A percentile compares a stretch with the other conserved stretches of the same genome.
Evolutionary conservation across 192 early-diverging fungal genomes (phyloP).

Genomic region (Geranomyces michiganensis): DNA sequence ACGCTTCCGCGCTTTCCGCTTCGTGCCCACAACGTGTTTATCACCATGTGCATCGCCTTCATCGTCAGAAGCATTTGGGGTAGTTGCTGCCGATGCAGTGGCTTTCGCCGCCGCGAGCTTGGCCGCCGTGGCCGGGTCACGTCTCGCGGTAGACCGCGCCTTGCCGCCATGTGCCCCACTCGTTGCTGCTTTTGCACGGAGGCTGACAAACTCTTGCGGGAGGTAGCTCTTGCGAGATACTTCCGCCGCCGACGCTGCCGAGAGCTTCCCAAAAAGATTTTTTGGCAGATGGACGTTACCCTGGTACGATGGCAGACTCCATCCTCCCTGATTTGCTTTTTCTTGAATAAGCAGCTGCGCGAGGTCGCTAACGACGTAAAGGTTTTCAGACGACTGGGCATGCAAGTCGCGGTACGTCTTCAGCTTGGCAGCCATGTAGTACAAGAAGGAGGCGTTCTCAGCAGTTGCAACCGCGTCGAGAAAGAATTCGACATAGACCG

Average conservation of each 20-base stretch:
- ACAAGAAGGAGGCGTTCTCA: slow-evolving; percentile 86
- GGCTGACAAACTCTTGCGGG: slow-evolving; percentile 28
- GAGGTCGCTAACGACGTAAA: slow-evolving; percentile 86
- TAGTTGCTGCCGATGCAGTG: neutral
- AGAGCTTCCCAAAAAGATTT: slow-evolving; percentile 66
- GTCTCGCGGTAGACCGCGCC: no score
- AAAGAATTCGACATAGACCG: slow-evolving; percentile 81
- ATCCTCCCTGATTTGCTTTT: slow-evolving; percentile 70
- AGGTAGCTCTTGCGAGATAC: slow-evolving; percentile 45
- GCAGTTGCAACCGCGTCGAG: slow-evolving; percentile 73
- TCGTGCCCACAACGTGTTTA: neutral
- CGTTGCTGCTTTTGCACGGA: slow-evolving; percentile 23
- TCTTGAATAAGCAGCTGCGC: slow-evolving; percentile 78
- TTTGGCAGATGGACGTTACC: slow-evolving; percentile 66
- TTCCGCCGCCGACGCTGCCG: neutral
- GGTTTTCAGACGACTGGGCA: slow-evolving; percentile 51
- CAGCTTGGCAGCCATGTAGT: slow-evolving; percentile 70
- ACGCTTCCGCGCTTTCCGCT: slow-evolving; percentile 20
- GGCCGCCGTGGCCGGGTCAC: neutral
- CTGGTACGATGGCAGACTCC: slow-evolving; percentile 81
- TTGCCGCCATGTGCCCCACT: neutral
- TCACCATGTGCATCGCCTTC: slow-evolving; percentile 22
- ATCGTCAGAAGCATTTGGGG: neutral
- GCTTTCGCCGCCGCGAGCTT: neutral
- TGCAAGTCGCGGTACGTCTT: slow-evolving; percentile 73